A percentile compares a stretch with the other conserved stretches of the same genome.
These are phyloP conservation scores for Verticillium klebahnii DNA, from an alignment of 2,329 filamentous ascomycete species.

Conservation along the genomic window DNA sequence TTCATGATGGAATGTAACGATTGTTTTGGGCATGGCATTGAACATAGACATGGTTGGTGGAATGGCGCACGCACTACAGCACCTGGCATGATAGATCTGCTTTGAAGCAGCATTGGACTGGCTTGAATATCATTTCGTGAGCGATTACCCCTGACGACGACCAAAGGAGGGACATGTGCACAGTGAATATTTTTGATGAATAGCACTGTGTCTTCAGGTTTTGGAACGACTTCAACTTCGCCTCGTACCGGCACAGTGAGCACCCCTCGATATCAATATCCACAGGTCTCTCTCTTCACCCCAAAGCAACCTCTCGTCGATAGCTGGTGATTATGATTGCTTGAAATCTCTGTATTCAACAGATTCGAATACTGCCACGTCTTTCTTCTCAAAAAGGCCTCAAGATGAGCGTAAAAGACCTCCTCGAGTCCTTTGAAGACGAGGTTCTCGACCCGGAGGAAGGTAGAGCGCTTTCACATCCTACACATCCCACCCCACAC, in stretches of 20 bases:
- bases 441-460: constrained; percentile 46
- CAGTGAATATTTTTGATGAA: background rate
- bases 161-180: background rate
- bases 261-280: too few species aligned
- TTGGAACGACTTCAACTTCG: too few species aligned
- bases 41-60: background rate
- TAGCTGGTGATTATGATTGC: too few species aligned
- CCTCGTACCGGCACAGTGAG: too few species aligned
- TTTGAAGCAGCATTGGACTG: background rate
- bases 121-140: background rate
- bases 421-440: constrained; percentile 30
- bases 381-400: background rate
- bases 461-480: constrained; percentile 23
- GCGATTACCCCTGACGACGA: background rate
- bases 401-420: background rate
- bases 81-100: background rate
- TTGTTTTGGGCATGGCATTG: background rate
- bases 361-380: too few species aligned
- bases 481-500: background rate
- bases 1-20: background rate
- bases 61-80: background rate
- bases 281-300: too few species aligned
- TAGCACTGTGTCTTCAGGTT: background rate
- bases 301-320: too few species aligned
- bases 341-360: too few species aligned